Conservation (phyloP, 139 green algal species). For the Penium margaritaceum region DNA sequence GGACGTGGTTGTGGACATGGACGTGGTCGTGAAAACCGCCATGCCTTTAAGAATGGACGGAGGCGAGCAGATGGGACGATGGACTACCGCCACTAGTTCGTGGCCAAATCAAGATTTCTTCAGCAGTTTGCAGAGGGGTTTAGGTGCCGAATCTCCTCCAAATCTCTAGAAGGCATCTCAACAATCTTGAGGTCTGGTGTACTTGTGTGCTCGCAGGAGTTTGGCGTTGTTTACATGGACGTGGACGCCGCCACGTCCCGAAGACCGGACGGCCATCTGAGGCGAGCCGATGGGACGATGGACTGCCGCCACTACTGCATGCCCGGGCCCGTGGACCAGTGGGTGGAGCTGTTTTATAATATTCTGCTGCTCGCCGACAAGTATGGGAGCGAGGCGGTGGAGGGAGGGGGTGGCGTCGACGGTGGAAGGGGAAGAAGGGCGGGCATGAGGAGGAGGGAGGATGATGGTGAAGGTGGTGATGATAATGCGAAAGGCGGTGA, state of each 20-base stretch:
- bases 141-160: too few species aligned
- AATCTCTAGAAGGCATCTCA: too few species aligned
- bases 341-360: constrained; percentile 18
- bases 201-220: background rate
- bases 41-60: too few species aligned
- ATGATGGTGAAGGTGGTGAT: background rate
- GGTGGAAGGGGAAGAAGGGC: too few species aligned
- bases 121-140: too few species aligned
- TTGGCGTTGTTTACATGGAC: constrained; percentile 9
- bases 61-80: background rate
- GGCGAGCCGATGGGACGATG: constrained; percentile 2
- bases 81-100: constrained; percentile 22
- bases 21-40: too few species aligned
- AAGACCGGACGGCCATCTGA: constrained; percentile 14
- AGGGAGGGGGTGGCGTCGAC: background rate
- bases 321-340: constrained; percentile 22
- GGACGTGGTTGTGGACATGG: too few species aligned
- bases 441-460: too few species aligned
- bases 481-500: background rate
- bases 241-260: constrained; percentile 15
- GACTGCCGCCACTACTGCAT: constrained; percentile 31
- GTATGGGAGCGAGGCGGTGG: background rate
- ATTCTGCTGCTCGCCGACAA: background rate
- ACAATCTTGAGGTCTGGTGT: too few species aligned
- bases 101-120: too few species aligned